A percentile compares a stretch with the other conserved stretches of the same genome.
These are phyloP conservation scores for Aegilops longissima DNA, from an alignment of 176 grass and related monocot species.

Conservation along the genomic window DNA sequence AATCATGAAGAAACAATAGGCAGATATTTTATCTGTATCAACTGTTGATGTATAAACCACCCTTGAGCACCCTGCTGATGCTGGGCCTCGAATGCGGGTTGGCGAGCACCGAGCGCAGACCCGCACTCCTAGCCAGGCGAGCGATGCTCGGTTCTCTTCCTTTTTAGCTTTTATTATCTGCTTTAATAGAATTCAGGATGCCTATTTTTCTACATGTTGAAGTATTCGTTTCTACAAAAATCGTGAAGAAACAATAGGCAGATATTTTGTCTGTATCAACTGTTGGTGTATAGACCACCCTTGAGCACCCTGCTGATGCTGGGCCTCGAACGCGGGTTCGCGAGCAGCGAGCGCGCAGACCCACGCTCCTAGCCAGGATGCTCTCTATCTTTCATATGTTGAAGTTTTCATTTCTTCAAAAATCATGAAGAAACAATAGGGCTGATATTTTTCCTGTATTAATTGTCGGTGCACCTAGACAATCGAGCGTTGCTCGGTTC, in stretches of 20 bases:
- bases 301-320: neutral
- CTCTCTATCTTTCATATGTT: neutral
- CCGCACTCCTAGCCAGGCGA: neutral
- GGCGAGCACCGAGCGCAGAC: neutral
- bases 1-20: neutral
- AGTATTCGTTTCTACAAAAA: neutral
- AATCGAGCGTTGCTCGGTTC: too few relatives aligned
- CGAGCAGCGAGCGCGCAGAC: too few relatives aligned
- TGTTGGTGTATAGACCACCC: neutral
- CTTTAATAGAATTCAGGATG: neutral
- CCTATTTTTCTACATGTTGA: neutral
- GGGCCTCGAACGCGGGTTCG: too few relatives aligned
- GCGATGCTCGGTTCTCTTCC: neutral
- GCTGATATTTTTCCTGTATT: neutral
- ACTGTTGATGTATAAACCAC: neutral
- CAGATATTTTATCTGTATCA: neutral
- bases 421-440: neutral
- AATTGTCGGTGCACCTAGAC: neutral
- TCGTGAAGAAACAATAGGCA: neutral
- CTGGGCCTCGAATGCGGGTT: neutral
- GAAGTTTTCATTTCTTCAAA: neutral
- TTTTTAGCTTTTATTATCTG: neutral
- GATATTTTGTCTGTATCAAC: neutral
- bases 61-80: neutral
- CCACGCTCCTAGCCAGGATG: neutral